Base-by-base conservation (phyloP, 176 grass and related monocot species). In the Tillandsia fasciculata region DNA sequence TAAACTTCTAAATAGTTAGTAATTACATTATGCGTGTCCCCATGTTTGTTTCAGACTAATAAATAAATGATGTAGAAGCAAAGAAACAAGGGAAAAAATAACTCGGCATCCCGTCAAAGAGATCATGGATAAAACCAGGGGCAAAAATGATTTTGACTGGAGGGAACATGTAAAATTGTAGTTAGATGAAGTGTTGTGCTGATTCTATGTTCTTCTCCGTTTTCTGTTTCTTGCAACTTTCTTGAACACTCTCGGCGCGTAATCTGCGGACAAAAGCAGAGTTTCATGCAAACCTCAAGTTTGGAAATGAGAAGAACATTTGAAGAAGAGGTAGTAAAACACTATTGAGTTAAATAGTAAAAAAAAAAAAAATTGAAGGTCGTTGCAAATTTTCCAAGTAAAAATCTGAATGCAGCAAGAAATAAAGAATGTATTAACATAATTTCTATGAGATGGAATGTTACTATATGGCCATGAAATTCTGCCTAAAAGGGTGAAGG, bases 201-300 rank as follows among this genome's bases (percentile, higher is more conserved):
- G 49, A 23, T 65, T 66, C 54, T 49, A 24, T 63, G 56, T 26
- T 80, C 51, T 26, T 74, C 71, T 74, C 65, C 2, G 51, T 68
- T 82, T 76, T 70, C 20, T 65, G 73, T 70, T 58, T 76, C 80
- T 82, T 82, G 53, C 49, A 48, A 72, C 80, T 77, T 57, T 5
- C 29, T 33, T 69, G 23, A 9, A 70, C 58, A 51, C 29, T 24
- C 33, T 59, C 29, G 42, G 70, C 64, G 12, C 22, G 14, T 71
- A 57, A 48, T 49, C 80, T 82, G 56, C n/a, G 64, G 58, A 12
- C 48, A 28, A 64, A 70, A 75, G 17, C 49, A 63, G 13, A 28
- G 29, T 33, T 33, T 33, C 29, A 33, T 33, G 29, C 22, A 50
- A 75, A 64, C 14, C 42, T 61, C 14, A 12, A 8, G 12, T 15